Percentiles rank a stretch among this genome's conserved stretches.
Evolutionary conservation across 1,284 basidiomycete species (phyloP).

Genomic region (Cerioporus squamosus): DNA sequence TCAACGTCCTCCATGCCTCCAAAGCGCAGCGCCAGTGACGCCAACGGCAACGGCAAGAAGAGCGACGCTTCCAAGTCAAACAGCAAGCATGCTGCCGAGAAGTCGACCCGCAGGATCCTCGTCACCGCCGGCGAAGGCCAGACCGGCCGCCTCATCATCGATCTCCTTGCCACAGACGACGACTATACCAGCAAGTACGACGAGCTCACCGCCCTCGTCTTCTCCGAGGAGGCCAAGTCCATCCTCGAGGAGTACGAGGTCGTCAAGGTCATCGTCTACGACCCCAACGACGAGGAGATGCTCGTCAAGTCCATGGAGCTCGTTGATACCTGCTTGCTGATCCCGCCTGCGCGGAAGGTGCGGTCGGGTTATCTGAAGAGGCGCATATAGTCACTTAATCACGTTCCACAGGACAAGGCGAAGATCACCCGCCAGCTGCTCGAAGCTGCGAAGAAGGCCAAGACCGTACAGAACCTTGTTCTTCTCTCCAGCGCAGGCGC

Average conservation of each 20-base stretch:
- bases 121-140: slow-evolving; percentile 29
- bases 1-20: neutral
- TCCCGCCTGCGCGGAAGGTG: slow-evolving; percentile 27
- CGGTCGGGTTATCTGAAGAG: neutral
- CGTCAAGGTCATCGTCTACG: slow-evolving; percentile 22
- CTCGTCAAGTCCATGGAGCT: slow-evolving; percentile 18
- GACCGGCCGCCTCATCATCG: slow-evolving; percentile 29
- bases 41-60: neutral
- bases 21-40: slow-evolving; percentile 6
- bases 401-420: slow-evolving; percentile 17
- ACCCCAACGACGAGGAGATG: slow-evolving; percentile 18
- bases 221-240: slow-evolving; percentile 20
- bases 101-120: slow-evolving; percentile 23
- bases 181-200: slow-evolving; percentile 19
- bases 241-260: slow-evolving; percentile 21
- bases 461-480: slow-evolving; percentile 26
- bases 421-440: slow-evolving; percentile 26
- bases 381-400: neutral
- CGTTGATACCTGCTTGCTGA: slow-evolving; percentile 28
- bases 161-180: slow-evolving; percentile 24
- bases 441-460: slow-evolving; percentile 24
- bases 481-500: slow-evolving; percentile 26
- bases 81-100: neutral
- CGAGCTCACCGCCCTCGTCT: slow-evolving; percentile 26
- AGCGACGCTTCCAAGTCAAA: neutral